phyloP scores from a whole-genome alignment of 2,329 filamentous ascomycete species.

The Epichloe sibirici region DNA sequence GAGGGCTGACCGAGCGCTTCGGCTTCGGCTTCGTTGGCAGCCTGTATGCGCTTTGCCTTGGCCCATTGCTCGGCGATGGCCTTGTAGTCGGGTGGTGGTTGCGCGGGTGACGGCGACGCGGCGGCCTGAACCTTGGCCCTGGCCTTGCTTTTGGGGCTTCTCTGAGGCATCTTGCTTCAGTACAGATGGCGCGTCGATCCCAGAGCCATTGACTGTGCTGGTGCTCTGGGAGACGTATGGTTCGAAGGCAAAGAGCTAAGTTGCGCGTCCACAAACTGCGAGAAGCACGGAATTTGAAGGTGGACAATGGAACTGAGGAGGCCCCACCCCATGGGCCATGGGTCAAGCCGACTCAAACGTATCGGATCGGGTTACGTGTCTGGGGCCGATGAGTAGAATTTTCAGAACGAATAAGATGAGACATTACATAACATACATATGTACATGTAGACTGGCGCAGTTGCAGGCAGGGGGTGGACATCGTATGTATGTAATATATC shows the following conservation, averaged over 20 bases:
- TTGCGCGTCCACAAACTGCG: background rate
- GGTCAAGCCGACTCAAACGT: too few species aligned
- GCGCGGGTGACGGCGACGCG: slow-evolving; percentile 6
- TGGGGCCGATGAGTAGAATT: too few species aligned
- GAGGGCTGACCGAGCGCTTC: slow-evolving; percentile 17
- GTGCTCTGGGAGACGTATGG: slow-evolving; percentile 3
- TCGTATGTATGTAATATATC: too few species aligned
- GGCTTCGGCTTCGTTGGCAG: slow-evolving; percentile 26
- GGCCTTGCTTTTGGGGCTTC: slow-evolving; percentile 14
- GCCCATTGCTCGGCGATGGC: slow-evolving; percentile 41
- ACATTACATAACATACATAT: too few species aligned
- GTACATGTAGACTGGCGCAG: too few species aligned
- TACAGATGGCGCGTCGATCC: slow-evolving; percentile 4
- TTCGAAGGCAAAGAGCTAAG: background rate
- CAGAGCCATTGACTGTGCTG: slow-evolving; percentile 17
- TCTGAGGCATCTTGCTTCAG: slow-evolving; percentile 16
- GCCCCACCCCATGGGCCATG: too few species aligned
- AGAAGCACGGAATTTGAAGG: background rate
- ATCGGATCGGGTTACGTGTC: too few species aligned
- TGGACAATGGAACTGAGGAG: background rate
- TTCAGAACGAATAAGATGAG: too few species aligned
- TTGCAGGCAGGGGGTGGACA: too few species aligned
- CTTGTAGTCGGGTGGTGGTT: slow-evolving; percentile 31
- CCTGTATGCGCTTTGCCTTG: slow-evolving; percentile 38
- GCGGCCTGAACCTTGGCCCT: slow-evolving; percentile 15